Evolutionary conservation across 2,329 filamentous ascomycete genomes (phyloP), one percentile per base, ranked within the genome.

Genomic region (Cordyceps farinosa): DNA sequence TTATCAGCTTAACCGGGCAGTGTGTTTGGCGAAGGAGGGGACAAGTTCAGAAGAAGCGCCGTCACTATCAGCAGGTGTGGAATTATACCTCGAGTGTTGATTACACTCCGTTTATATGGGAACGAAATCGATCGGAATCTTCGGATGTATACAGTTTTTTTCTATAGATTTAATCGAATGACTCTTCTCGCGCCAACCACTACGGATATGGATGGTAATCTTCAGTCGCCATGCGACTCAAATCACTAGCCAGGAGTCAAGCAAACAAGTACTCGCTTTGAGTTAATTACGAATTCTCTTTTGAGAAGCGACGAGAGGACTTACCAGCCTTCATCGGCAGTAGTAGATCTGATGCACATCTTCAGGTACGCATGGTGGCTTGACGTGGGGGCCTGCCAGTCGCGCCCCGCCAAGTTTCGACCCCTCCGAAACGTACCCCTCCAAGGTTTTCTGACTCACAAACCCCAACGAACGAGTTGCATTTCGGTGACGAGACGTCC

Each of bases 391-490:
- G n/a, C 32, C n/a, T 34, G 17, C 42, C 27, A 22, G 50, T 47
- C 40, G 22, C 15, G 22, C 42, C 60, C 60, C 60, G 51, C 51
- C 60, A 52, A 62, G 22, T 42, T 50, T 42, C 15, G 27, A 62
- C 60, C 42, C 51, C 60, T 62, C 60, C 60, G 52, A 62, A 3
- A 13, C 8, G 15, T 50, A 51, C 52, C 60, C 51, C 52, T 55
- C 52, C 51, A 62, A 50, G 38, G 22, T 48, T 50, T 55, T 55
- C 60, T 62, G 60, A 62, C 51, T 62, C 60, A 62, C 60, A 47
- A 61, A 57, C 30, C 8, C 27, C 17, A 13, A 15, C 40, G 57
- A 45, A 34, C 34, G 13, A 32, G 29, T 50, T 34, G 38, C 47
- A 52, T 32, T 51, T 9, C 15, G n/a, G 29, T 32, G 45, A 60